These are phyloP conservation scores for Ustilago shanxiensis DNA, from an alignment of 1,284 basidiomycete genomes.

Conservation along the genomic window DNA sequence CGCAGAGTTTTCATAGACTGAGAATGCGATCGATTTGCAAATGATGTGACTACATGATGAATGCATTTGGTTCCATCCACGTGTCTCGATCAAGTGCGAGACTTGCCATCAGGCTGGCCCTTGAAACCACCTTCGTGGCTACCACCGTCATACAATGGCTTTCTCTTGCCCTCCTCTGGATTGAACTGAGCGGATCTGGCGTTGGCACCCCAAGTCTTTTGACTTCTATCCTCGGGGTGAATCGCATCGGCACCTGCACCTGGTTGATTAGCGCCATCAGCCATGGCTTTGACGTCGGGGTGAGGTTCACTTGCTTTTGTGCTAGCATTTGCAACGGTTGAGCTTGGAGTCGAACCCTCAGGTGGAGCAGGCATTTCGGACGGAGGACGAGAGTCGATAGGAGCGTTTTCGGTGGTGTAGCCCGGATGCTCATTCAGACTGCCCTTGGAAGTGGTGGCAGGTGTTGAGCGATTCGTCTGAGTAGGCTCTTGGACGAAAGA, in stretches of 20 bases:
- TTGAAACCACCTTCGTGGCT: constrained; percentile 55
- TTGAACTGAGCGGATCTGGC: constrained; percentile 54
- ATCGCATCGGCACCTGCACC: constrained; percentile 46
- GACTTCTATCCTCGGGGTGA: constrained; percentile 47
- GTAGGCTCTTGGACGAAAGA: constrained; percentile 23
- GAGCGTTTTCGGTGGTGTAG: constrained; percentile 53
- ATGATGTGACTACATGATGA: not conserved
- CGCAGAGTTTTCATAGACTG: not conserved
- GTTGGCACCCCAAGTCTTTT: constrained; percentile 52
- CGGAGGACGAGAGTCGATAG: constrained; percentile 45
- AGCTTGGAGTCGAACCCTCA: constrained; percentile 20
- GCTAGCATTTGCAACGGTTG: constrained; percentile 29
- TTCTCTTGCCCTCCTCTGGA: constrained; percentile 46
- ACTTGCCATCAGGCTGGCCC: constrained; percentile 29
- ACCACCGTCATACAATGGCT: constrained; percentile 55
- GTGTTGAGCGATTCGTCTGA: constrained; percentile 16
- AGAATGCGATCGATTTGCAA: not conserved
- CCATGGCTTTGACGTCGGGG: constrained; percentile 48
- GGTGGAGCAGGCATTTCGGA: constrained; percentile 43
- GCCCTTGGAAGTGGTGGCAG: constrained; percentile 27
- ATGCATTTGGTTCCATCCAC: too few species aligned
- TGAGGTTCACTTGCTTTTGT: constrained; percentile 39
- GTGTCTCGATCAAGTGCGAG: constrained; percentile 23
- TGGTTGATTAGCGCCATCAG: constrained; percentile 45
- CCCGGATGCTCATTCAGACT: constrained; percentile 40